Evolutionary conservation across 78 protist genomes (phyloP), one percentile per base, ranked within the genome.

Genomic region (Dictyostelium purpureum): DNA sequence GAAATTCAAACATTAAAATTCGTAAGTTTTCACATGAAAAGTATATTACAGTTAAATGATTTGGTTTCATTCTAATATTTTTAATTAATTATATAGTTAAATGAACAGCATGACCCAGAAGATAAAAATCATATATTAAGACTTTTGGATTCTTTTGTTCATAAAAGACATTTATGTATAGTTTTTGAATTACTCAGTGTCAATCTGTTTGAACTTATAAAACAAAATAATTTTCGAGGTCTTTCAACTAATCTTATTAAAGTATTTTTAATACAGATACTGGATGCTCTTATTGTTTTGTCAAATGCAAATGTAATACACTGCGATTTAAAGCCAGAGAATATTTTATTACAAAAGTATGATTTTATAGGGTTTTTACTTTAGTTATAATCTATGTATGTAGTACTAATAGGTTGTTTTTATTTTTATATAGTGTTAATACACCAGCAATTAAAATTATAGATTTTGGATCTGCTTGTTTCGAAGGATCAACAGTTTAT

Each of bases 271-370:
- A 65, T 69, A 59, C 99, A 98, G 45, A 87, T 98, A 40, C 79
- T 97, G 16, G 77, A 90, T 71, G 67, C 97, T 92, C 54, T 90
- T 40, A 52, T 87, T 57, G 67, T 94, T 33, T 65, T 97, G 26
- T 73, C 87, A 26, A 81, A 75, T 47, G 89, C 90, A n/a, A 63
- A 88, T 57, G 67, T 98, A 67, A 87, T 98, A 19, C 99, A 98
- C 89, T 98, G 99, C 69, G 99, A 98, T 94, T 81, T 98, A 56
- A 98, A 98, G 89, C 99, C 99, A 24, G 97, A 94, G 51, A 94
- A 94, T 87, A 87, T 96, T 56, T 79, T 96, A 71, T 90, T 96
- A 67, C 88, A 79, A 59, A 56, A 87, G 92, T 88, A 67, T n/a
- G n/a, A n/a, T 66, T 47, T 52, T 52, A 52, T 7, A 26, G 16